Evolutionary conservation across 2,329 filamentous ascomycete species (phyloP).

Genomic region (Aspergillus pseudotamarii): DNA sequence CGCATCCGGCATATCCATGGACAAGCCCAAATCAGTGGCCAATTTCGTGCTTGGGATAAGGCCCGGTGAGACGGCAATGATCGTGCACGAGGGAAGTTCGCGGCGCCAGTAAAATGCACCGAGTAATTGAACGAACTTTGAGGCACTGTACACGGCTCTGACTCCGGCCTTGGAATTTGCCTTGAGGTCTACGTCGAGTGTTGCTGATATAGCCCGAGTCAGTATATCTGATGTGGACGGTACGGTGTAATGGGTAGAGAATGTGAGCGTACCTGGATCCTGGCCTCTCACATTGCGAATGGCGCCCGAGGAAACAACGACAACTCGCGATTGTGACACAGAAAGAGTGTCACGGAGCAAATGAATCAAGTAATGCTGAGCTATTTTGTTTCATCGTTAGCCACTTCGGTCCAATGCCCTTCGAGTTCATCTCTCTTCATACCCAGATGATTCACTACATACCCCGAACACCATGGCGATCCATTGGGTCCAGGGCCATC

Average conservation of each 20-base stretch:
- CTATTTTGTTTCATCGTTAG: background rate
- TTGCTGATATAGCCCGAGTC: background rate
- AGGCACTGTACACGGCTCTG: conserved; percentile 25
- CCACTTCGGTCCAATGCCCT: background rate
- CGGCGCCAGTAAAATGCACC: conserved; percentile 31
- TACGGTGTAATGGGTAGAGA: background rate
- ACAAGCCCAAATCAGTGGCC: background rate
- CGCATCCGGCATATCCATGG: background rate
- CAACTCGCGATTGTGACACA: conserved; percentile 24
- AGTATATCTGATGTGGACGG: background rate
- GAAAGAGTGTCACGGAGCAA: conserved; percentile 15
- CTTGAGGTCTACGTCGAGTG: background rate
- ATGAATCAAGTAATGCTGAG: background rate
- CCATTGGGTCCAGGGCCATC: background rate
- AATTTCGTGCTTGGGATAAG: background rate
- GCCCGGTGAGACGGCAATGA: conserved; percentile 29
- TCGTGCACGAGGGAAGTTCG: conserved; percentile 21
- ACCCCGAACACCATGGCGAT: background rate
- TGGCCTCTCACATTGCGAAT: conserved; percentile 25
- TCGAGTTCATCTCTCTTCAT: background rate
- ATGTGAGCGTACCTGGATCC: conserved; percentile 22
- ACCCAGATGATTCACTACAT: background rate
- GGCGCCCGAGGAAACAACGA: conserved; percentile 29
- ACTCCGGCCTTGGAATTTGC: conserved; percentile 18
- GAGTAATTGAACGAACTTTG: conserved; percentile 27